Evolutionary conservation across 2,329 filamentous ascomycete genomes (phyloP), one percentile per base, ranked within the genome.

Genomic region (Coniochaeta ligniaria): DNA sequence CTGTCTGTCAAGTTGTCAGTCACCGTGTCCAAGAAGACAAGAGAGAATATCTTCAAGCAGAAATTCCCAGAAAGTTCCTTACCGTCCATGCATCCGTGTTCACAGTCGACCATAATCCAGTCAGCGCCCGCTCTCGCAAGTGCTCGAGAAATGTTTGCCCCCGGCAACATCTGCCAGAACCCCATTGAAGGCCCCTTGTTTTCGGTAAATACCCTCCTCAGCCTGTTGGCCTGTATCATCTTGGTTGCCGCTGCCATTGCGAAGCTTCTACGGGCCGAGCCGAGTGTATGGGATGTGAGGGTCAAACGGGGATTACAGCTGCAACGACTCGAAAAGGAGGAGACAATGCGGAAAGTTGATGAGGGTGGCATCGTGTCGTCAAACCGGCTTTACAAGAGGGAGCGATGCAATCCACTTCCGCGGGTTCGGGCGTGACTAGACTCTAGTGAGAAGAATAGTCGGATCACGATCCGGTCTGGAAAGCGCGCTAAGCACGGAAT

Each of bases 81-180:
- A 80, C 78, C 80, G 63, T 81, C 80, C 45, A 84, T 80, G 60
- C 80, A 82, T 7, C 83, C 83, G 68, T 85, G 83, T 62, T 83
- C 81, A 66, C 81, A 82, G 68, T 84, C 83, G 28, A 84, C 82
- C 70, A 88, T 76, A 11, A 91, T 82, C 80, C 87, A 89, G 68
- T 90, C 87, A 1, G 87, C 78, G 1, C 85, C 87, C 1, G 81
- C 81, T 60, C 84, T 76, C 1, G 88, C 86, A 56, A 91, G 74
- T 20, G 80, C 72, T 59, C 85, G 78, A 6, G 84, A 84, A 14
- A 87, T 73, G 63, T 87, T 86, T 52, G 79, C 76, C 0, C 84
- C 83, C 0, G 85, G 84, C 59, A 87, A 72, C 77, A 85, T 85
- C 73, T 88, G 85, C 85, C 84, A 88, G 59, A 82, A 76, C 3